Percentiles rank a stretch among this genome's conserved stretches.
These are phyloP conservation scores for Kalaharituber pfeilii DNA, from an alignment of 2,329 filamentous ascomycete genomes.

Conservation along the genomic window DNA sequence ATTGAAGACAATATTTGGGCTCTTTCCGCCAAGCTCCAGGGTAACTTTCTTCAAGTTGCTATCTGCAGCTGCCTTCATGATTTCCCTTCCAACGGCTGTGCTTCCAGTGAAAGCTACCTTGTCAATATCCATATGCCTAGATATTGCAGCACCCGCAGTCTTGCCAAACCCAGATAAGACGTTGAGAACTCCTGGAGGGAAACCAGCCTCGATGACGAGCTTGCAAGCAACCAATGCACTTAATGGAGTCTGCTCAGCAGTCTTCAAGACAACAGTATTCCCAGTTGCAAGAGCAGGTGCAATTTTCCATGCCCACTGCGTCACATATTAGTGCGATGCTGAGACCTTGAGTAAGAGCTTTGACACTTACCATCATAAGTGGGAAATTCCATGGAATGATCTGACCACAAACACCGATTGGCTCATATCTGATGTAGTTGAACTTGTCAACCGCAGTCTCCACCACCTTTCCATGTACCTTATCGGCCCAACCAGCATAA, in stretches of 20 bases:
- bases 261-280: conserved; percentile 57
- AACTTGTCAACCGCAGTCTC: conserved; percentile 63
- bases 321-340: no score
- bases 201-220: conserved; percentile 57
- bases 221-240: conserved; percentile 47
- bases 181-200: conserved; percentile 63
- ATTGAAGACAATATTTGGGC: conserved; percentile 62
- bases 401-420: conserved; percentile 65
- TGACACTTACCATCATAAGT: conserved; percentile 49
- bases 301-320: conserved; percentile 52
- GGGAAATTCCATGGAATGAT: conserved; percentile 87
- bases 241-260: conserved; percentile 59
- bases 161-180: conserved; percentile 63
- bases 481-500: conserved; percentile 82
- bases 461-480: conserved; percentile 70
- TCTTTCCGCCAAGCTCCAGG: conserved; percentile 64
- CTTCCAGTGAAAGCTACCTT: conserved; percentile 73
- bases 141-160: conserved; percentile 57
- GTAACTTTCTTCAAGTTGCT: conserved; percentile 73
- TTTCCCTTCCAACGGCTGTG: conserved; percentile 51
- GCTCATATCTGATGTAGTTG: conserved; percentile 68
- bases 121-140: conserved; percentile 62
- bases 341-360: no score
- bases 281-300: conserved; percentile 54
- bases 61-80: conserved; percentile 63